phyloP scores from a whole-genome alignment of 1,284 basidiomycete species.

The Pyrrhoderma noxium region DNA sequence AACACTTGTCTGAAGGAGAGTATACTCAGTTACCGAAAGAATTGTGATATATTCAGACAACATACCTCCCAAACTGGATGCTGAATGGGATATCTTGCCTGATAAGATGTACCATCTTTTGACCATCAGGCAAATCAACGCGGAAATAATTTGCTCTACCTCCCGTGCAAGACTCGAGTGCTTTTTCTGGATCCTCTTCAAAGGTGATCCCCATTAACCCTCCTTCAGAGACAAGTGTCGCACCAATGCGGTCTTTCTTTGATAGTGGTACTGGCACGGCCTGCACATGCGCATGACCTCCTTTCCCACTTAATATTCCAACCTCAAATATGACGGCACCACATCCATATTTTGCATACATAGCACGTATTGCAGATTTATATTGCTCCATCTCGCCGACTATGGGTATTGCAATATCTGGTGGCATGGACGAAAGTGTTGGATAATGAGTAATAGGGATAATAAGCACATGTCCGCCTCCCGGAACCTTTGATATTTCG shows the following conservation, averaged over 20 bases:
- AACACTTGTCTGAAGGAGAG: slow-evolving; percentile 59
- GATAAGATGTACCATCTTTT: slow-evolving; percentile 78
- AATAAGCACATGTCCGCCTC: slow-evolving; percentile 89
- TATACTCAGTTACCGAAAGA: background rate
- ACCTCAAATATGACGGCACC: slow-evolving; percentile 82
- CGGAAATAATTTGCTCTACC: slow-evolving; percentile 75
- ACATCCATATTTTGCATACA: slow-evolving; percentile 67
- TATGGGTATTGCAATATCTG: slow-evolving; percentile 69
- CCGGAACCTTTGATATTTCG: slow-evolving; percentile 56
- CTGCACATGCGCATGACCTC: slow-evolving; percentile 93
- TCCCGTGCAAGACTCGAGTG: slow-evolving; percentile 45
- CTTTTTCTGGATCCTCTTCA: slow-evolving; percentile 57
- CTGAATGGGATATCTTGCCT: slow-evolving; percentile 73
- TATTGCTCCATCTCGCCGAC: slow-evolving; percentile 72
- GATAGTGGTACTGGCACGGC: slow-evolving; percentile 72
- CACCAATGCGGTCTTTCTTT: slow-evolving; percentile 55
- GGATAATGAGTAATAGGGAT: slow-evolving; percentile 74
- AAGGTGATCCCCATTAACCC: slow-evolving; percentile 56
- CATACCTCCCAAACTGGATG: slow-evolving; percentile 88
- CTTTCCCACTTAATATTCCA: slow-evolving; percentile 73
- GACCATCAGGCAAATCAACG: slow-evolving; percentile 84
- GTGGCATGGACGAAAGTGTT: slow-evolving; percentile 56
- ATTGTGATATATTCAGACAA: slow-evolving; percentile 10
- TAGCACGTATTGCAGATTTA: slow-evolving; percentile 63
- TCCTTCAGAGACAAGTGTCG: slow-evolving; percentile 65